These are phyloP conservation scores for Penicillium freii DNA, from an alignment of 2,329 filamentous ascomycete genomes.

Conservation along the genomic window DNA sequence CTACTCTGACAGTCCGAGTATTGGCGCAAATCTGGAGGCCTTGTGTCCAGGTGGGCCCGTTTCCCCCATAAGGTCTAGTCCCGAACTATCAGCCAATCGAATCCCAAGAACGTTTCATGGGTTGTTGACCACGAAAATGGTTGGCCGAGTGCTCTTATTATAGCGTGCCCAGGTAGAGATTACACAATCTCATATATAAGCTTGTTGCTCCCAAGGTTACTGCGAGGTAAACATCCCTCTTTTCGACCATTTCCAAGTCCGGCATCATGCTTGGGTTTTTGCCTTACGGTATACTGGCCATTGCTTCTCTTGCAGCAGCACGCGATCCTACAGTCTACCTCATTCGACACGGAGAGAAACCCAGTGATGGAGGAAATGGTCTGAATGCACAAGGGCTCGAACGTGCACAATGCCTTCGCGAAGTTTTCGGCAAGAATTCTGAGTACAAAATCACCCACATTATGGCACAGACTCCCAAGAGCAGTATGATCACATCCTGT, in stretches of 20 bases:
- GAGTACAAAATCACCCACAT: conserved; percentile 58
- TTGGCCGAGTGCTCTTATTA: neutral
- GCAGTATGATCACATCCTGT: conserved; percentile 25
- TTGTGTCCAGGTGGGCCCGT: neutral
- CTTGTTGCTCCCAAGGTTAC: neutral
- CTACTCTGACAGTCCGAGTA: neutral
- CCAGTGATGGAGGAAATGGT: conserved; percentile 48
- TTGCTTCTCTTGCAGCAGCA: conserved; percentile 14
- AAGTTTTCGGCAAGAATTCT: conserved; percentile 55
- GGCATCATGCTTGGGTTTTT: neutral
- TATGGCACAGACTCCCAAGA: conserved; percentile 56
- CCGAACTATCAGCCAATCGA: neutral
- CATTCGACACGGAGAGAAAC: conserved; percentile 65
- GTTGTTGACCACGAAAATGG: neutral
- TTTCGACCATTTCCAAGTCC: neutral
- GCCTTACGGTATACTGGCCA: conserved; percentile 3
- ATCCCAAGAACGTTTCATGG: neutral
- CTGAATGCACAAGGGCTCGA: conserved; percentile 53
- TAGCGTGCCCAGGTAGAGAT: neutral
- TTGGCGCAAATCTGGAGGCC: neutral
- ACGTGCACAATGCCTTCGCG: conserved; percentile 59
- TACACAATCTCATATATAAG: neutral
- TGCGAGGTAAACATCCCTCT: neutral
- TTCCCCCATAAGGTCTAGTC: neutral
- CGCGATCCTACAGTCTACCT: conserved; percentile 56